phyloP scores from a whole-genome alignment of 75 land plant genomes.

The Chamaecyparis obtusa region DNA sequence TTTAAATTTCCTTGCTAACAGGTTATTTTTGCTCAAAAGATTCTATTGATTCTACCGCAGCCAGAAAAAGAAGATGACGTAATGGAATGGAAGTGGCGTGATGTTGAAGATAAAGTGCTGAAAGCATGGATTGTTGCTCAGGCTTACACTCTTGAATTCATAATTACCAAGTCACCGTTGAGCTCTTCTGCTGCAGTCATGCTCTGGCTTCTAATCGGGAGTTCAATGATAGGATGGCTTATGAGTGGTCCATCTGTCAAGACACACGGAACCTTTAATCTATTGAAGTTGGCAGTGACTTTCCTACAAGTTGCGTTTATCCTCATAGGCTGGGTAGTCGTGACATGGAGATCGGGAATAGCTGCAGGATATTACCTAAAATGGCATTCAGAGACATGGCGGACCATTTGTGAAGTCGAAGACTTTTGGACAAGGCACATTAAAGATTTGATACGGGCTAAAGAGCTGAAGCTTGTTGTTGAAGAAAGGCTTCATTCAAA shows the following conservation, averaged over 20 bases:
- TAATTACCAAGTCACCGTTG: neutral
- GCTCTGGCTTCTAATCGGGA: neutral
- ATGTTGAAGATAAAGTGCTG: neutral
- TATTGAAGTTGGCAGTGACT: neutral
- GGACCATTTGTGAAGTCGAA: neutral
- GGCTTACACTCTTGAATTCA: neutral
- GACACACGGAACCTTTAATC: neutral
- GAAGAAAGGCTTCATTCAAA: neutral
- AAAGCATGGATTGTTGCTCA: neutral
- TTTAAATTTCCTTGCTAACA: neutral
- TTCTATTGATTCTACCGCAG: neutral
- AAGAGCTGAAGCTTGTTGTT: neutral
- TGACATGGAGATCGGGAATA: neutral
- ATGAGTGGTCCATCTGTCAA: neutral
- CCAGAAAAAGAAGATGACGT: too few relatives aligned
- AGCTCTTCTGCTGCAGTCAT: neutral
- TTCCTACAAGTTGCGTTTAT: too few relatives aligned
- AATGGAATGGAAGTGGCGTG: neutral
- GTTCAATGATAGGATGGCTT: neutral
- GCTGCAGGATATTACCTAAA: neutral
- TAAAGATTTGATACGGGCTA: neutral
- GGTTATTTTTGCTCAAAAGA: neutral
- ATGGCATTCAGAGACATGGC: neutral
- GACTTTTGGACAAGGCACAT: neutral
- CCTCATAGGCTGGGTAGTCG: neutral